Base-by-base conservation (phyloP, 129 eudicot species). In the Erigeron canadensis region DNA sequence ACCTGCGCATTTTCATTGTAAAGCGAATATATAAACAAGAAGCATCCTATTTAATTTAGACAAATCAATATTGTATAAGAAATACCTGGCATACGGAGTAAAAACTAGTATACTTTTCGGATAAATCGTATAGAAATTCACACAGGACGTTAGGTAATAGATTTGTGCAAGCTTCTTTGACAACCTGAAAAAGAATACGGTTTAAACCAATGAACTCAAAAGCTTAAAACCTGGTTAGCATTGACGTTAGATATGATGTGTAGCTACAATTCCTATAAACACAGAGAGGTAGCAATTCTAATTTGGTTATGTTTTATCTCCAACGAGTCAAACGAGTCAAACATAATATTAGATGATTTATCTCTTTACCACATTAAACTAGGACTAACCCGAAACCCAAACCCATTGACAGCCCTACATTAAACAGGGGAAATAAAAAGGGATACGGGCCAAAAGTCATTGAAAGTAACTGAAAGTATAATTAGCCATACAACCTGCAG, bases 41-140 rank as follows among this genome's bases (percentile, higher is more conserved):
- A n/a, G n/a, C n/a, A n/a, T n/a, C n/a, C 34, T 28, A 28, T 28
- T 28, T 28, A 28, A 28, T 28, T 28, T 28, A 28, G 34, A 28
- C 3, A 4, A 53, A n/a, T 53, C 7, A 16, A 16, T 10, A 50
- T 11, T 46, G 53, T 10, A 12, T 46, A 5, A 46, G 15, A 46
- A 8, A 55, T 86, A 93, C 98, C 98, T 89, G 91, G 70, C 96
- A 87, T 63, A 84, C 89, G 34, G 89, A 80, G 76, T 93, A 89
- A 72, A 89, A 93, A 60, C 79, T 76, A 12, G 95, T 85, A 81
- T 89, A 93, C 75, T 85, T 75, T 75, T 89, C 89, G 11, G 98
- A 87, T 66, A 92, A 80, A 72, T 81, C 81, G 65, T 92, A 89
- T 23, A 92, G 79, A 63, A 86, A 92, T 81, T 92, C 95, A 54